Evolutionary conservation across 2,329 filamentous ascomycete species (phyloP), one percentile per base, ranked within the genome.

Genomic region (Fusarium buxicola): DNA sequence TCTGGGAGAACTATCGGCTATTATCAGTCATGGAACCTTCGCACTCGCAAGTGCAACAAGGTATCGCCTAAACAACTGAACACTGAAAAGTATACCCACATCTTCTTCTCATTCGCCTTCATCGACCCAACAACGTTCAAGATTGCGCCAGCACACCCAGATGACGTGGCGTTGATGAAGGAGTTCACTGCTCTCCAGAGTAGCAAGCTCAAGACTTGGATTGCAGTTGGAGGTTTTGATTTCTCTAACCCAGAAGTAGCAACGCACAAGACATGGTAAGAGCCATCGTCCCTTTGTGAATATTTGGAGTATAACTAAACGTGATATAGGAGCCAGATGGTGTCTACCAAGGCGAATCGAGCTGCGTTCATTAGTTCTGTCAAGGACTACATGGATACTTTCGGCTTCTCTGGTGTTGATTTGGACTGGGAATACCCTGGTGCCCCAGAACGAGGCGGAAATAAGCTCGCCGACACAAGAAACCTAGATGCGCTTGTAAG

Each of bases 391-490:
- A 60, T 70, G 55, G 18, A 32, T 4, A 47, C 21, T 8, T 66
- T 69, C 27, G 61, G 41, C 7, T 68, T 70, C 11, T 24, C 60
- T 21, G 79, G 80, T 3, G 71, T 78, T 5, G 80, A 83, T 58
- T 48, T 82, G 0, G 78, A 82, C 58, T 82, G 80, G 80, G 78
- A 82, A 54, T 81, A 77, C 60, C 80, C 80, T 0, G 76, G 46
- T 6, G 55, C 44, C 8, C n/a, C 40, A 52, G 71, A 73, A 2
- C 70, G 78, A 2, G 76, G 75, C 8, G 80, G 80, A 0, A 57
- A 55, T 1, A 52, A 58, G 2, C 38, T 40, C 11, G 71, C 35
- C 1, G 80, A 82, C 56, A 74, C 62, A 0, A 47, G 48, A 2
- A 81, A 82, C 60, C 73, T 76, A 12, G 72, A 74, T 2, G 11